Conservation (phyloP, 2,329 filamentous ascomycete species). For the Hirsutella thompsonii region DNA sequence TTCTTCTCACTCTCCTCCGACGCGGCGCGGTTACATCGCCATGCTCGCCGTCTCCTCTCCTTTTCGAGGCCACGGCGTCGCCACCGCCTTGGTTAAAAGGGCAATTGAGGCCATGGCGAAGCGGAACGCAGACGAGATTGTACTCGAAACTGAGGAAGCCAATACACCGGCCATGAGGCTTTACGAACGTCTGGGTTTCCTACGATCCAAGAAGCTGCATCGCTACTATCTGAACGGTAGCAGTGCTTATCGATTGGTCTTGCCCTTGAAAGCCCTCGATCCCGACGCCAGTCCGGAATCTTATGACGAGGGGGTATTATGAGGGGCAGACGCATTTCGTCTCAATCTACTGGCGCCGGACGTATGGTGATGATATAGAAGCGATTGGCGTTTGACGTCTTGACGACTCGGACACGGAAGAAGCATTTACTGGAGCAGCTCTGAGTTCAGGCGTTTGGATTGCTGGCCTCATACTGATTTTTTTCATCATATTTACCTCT, state of each 20-base stretch:
- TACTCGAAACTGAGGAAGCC: constrained; percentile 89
- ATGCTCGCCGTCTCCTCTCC: constrained; percentile 87
- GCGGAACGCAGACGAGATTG: constrained; percentile 80
- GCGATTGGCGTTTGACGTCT: background rate
- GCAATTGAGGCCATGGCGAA: constrained; percentile 85
- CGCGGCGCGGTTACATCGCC: constrained; percentile 84
- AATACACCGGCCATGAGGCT: constrained; percentile 83
- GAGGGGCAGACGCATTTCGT: background rate
- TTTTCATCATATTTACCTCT: background rate
- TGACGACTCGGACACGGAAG: background rate
- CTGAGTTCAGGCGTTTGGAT: background rate
- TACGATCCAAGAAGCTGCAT: constrained; percentile 84
- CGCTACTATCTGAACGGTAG: constrained; percentile 95
- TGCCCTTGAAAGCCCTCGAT: constrained; percentile 55
- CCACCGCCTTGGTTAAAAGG: constrained; percentile 74
- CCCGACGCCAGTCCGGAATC: constrained; percentile 23
- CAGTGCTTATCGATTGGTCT: constrained; percentile 77
- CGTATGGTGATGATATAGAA: background rate
- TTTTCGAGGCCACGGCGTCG: constrained; percentile 75
- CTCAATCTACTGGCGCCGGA: background rate
- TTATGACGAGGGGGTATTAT: constrained; percentile 13
- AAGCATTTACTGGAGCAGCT: background rate
- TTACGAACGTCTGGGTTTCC: constrained; percentile 85
- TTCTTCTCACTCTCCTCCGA: constrained; percentile 61
- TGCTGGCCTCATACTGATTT: background rate